Percentiles rank a stretch among this genome's conserved stretches.
Conservation (phyloP, 2,329 filamentous ascomycete genomes). For the Neocatenulostroma microsporum region DNA sequence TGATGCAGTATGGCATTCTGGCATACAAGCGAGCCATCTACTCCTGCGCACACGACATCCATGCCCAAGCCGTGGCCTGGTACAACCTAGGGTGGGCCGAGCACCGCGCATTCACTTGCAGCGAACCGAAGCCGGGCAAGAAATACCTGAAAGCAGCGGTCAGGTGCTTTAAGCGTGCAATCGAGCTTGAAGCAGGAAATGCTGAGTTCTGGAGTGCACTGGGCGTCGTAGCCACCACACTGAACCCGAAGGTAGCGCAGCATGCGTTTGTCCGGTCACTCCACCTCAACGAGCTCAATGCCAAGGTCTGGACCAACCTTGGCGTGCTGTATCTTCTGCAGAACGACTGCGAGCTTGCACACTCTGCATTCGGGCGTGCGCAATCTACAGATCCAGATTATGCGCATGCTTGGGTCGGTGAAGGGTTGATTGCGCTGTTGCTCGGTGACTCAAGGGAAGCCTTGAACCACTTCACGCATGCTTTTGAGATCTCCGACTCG, state of each 20-base stretch:
- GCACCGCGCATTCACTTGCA: conserved; percentile 65
- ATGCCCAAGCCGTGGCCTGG: conserved; percentile 91
- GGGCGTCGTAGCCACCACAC: conserved; percentile 77
- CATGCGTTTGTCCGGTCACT: conserved; percentile 88
- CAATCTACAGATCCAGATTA: conserved; percentile 95
- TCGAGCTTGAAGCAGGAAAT: conserved; percentile 90
- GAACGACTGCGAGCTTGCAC: conserved; percentile 76
- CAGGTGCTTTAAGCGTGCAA: conserved; percentile 87
- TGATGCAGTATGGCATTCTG: conserved; percentile 59
- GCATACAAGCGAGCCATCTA: conserved; percentile 81
- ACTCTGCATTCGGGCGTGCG: conserved; percentile 79
- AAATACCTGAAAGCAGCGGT: conserved; percentile 74
- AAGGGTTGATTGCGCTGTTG: conserved; percentile 74
- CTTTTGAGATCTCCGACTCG: conserved; percentile 82
- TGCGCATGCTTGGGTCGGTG: conserved; percentile 86
- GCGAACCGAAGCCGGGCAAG: conserved; percentile 50
- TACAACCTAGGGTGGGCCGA: conserved; percentile 97
- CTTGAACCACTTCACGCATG: conserved; percentile 79
- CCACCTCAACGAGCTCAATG: conserved; percentile 81
- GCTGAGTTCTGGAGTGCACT: conserved; percentile 96
- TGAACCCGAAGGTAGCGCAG: conserved; percentile 82
- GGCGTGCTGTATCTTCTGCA: conserved; percentile 79
- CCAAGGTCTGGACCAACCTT: conserved; percentile 82
- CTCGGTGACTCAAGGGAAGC: conserved; percentile 70
- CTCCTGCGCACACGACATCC: conserved; percentile 62